These are phyloP conservation scores for Hypoxylon sp. DNA, from an alignment of 2,329 filamentous ascomycete species.

Conservation along the genomic window DNA sequence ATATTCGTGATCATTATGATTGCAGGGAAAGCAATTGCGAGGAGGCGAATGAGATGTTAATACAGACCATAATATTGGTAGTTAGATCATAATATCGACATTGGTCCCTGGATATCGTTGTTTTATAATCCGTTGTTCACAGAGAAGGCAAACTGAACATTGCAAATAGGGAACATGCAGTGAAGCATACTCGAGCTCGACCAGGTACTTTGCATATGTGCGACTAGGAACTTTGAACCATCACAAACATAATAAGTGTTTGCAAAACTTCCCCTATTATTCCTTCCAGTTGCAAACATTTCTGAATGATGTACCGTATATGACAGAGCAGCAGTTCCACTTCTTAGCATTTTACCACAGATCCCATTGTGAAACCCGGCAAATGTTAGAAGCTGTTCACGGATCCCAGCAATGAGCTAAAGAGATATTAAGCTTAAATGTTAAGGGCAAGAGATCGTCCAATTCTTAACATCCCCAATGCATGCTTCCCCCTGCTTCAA, in stretches of 20 bases:
- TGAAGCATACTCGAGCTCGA: conserved; percentile 8
- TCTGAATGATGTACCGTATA: conserved; percentile 5
- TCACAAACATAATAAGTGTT: background rate
- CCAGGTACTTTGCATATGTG: background rate
- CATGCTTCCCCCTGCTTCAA: background rate
- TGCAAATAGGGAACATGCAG: conserved; percentile 7
- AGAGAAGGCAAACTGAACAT: conserved; percentile 24
- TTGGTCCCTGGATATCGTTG: conserved; percentile 14
- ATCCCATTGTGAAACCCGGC: conserved; percentile 16
- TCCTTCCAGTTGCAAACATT: background rate
- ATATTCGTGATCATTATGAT: conserved; percentile 12
- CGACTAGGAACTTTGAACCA: background rate
- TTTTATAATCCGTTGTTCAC: conserved; percentile 13
- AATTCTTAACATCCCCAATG: conserved; percentile 1
- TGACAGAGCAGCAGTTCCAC: background rate
- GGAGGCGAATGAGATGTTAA: conserved; percentile 3
- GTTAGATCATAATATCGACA: conserved; percentile 13
- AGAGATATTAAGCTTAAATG: conserved; percentile 3
- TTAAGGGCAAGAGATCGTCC: conserved; percentile 4
- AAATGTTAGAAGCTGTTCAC: conserved; percentile 3
- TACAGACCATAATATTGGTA: conserved; percentile 8
- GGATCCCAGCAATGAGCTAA: background rate
- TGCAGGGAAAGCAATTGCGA: conserved; percentile 10
- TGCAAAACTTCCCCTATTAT: background rate
- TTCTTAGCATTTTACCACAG: conserved; percentile 5